These are phyloP conservation scores for Boeremia lycopersici DNA, from an alignment of 2,329 filamentous ascomycete species.

Conservation along the genomic window DNA sequence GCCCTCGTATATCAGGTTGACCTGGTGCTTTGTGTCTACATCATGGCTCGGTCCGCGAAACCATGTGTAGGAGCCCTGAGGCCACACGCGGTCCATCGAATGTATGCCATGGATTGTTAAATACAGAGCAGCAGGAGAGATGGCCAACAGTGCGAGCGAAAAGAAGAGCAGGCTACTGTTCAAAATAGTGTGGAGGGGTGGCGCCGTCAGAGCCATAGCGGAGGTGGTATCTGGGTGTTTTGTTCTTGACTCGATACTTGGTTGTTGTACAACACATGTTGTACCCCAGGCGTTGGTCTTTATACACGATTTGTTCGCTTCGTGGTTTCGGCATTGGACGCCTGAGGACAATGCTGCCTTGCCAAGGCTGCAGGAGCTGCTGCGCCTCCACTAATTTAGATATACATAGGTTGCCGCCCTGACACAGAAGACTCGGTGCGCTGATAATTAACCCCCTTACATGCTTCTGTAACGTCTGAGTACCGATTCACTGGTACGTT, in stretches of 20 bases:
- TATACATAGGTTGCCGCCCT: background rate
- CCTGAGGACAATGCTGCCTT: constrained; percentile 6
- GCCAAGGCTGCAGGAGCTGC: constrained; percentile 3
- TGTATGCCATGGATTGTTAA: constrained; percentile 12
- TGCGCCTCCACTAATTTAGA: background rate
- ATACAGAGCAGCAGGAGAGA: constrained; percentile 9
- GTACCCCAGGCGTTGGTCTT: background rate
- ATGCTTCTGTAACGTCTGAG: background rate
- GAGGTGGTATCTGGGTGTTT: background rate
- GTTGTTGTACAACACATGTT: background rate
- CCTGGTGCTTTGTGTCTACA: background rate
- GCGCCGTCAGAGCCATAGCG: constrained; percentile 7
- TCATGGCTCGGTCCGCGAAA: constrained; percentile 12
- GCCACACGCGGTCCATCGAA: background rate
- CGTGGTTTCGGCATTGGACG: background rate
- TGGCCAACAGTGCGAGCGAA: constrained; percentile 8
- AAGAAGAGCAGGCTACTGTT: constrained; percentile 1
- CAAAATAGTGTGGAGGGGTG: constrained; percentile 6
- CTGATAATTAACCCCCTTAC: background rate
- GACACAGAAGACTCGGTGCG: background rate
- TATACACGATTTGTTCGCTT: background rate
- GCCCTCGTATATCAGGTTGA: constrained; percentile 1
- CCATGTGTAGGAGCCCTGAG: constrained; percentile 7
- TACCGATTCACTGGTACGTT: no score
- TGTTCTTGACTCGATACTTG: no score